These are phyloP conservation scores for Mortierella polycephala DNA, from an alignment of 371 early-diverging fungal species.

Conservation along the genomic window DNA sequence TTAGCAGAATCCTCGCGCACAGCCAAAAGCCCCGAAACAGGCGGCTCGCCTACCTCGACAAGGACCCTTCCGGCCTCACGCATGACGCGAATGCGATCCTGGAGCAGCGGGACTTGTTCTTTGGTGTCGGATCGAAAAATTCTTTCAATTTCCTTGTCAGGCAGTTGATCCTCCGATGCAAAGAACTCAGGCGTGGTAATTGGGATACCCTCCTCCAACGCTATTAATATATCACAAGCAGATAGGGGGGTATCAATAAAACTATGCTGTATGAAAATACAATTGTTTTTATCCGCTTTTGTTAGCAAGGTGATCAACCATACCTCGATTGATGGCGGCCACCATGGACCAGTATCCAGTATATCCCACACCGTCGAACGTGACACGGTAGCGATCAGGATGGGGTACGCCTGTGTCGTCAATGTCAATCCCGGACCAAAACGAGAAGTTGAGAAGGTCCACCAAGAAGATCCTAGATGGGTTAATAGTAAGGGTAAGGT, in stretches of 20 bases:
- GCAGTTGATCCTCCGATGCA: conserved; percentile 53
- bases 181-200: conserved; percentile 71
- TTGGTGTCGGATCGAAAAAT: conserved; percentile 76
- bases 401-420: conserved; percentile 61
- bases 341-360: conserved; percentile 91
- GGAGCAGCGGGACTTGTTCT: conserved; percentile 72
- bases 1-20: background rate
- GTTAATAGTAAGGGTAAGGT: background rate
- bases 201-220: conserved; percentile 69
- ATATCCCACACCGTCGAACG: conserved; percentile 67
- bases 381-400: conserved; percentile 72
- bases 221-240: conserved; percentile 26
- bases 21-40: background rate
- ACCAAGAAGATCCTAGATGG: conserved; percentile 81
- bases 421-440: conserved; percentile 77
- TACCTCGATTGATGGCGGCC: conserved; percentile 82
- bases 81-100: conserved; percentile 71
- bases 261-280: background rate
- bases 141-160: conserved; percentile 59
- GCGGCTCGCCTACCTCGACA: conserved; percentile 56
- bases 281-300: too few relatives aligned
- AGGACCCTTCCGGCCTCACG: conserved; percentile 78
- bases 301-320: too few relatives aligned
- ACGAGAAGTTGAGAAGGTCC: conserved; percentile 91
- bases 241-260: background rate